phyloP scores from a whole-genome alignment of 164 flowering plant genomes.

The Stephania yunnanensis region DNA sequence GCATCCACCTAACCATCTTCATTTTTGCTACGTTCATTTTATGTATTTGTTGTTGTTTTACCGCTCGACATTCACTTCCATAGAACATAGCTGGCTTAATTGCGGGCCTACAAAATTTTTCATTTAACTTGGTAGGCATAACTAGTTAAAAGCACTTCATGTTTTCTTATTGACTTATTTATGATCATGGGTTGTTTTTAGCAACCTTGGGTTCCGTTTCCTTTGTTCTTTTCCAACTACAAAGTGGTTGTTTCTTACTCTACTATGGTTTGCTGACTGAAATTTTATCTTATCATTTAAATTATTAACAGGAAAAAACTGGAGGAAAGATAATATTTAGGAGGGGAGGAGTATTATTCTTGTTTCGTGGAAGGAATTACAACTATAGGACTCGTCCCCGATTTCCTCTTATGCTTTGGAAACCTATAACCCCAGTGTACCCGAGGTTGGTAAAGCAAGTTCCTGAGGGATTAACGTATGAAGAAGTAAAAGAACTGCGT shows the following conservation, averaged over 20 bases:
- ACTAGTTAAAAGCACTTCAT: no score
- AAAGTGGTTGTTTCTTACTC: background rate
- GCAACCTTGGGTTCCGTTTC: no score
- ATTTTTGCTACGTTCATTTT: no score
- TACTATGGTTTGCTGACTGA: background rate
- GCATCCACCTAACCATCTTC: no score
- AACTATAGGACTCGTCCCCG: conserved; percentile 69
- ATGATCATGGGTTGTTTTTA: no score
- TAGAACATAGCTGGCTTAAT: no score
- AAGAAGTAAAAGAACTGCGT: conserved; percentile 77
- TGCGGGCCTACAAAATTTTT: no score
- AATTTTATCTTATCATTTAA: background rate
- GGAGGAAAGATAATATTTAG: conserved; percentile 76
- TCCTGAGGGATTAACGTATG: conserved; percentile 74
- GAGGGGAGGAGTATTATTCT: conserved; percentile 68
- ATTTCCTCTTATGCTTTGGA: conserved; percentile 94
- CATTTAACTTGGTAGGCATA: background rate
- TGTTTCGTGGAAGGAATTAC: conserved; percentile 94
- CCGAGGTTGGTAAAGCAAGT: conserved; percentile 62
- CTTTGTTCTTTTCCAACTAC: no score
- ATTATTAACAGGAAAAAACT: conserved; percentile 63
- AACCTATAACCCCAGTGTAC: conserved; percentile 79
- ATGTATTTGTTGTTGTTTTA: no score
- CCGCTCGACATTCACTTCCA: no score
- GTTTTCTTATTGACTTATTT: no score